Conservation (phyloP, 495 filamentous ascomycete species). For the Chaetomium tenue region DNA sequence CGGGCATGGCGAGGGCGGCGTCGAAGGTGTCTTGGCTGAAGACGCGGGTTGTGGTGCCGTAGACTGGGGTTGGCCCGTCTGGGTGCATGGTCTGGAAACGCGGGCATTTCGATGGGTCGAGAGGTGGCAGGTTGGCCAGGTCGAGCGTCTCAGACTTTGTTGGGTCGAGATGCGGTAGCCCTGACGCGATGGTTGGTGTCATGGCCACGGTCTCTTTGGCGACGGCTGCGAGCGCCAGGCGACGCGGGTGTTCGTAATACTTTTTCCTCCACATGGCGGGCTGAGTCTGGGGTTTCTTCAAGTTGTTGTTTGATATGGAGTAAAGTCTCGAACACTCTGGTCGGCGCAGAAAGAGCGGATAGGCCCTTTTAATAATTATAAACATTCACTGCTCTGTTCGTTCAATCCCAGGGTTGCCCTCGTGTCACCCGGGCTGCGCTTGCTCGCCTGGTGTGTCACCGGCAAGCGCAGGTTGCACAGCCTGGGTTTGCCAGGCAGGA, state of each 20-base stretch:
- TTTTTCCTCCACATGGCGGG: conserved; percentile 20
- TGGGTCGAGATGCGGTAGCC: conserved; percentile 24
- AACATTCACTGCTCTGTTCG: too few relatives aligned
- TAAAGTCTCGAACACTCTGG: background rate
- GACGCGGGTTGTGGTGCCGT: conserved; percentile 42
- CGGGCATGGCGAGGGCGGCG: conserved; percentile 43
- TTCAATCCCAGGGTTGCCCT: background rate
- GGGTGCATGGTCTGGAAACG: conserved; percentile 24
- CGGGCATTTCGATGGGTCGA: conserved; percentile 29
- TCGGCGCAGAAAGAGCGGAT: background rate
- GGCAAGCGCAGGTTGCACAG: background rate
- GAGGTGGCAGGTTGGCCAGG: conserved; percentile 15
- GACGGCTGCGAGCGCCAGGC: conserved; percentile 23
- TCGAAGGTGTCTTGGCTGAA: conserved; percentile 54
- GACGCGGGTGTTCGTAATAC: conserved; percentile 14
- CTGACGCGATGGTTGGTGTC: conserved; percentile 25
- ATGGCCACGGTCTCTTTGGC: conserved; percentile 29
- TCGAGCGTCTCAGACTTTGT: conserved; percentile 18
- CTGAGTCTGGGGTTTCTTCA: background rate
- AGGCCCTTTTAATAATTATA: background rate
- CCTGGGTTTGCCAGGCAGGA: too few relatives aligned
- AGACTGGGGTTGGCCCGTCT: background rate
- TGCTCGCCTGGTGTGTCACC: conserved; percentile 7
- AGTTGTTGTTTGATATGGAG: background rate
- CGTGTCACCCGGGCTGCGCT: background rate